These are phyloP conservation scores for Leptodermis oblonga DNA, from an alignment of 257 asterid genomes.

Conservation along the genomic window DNA sequence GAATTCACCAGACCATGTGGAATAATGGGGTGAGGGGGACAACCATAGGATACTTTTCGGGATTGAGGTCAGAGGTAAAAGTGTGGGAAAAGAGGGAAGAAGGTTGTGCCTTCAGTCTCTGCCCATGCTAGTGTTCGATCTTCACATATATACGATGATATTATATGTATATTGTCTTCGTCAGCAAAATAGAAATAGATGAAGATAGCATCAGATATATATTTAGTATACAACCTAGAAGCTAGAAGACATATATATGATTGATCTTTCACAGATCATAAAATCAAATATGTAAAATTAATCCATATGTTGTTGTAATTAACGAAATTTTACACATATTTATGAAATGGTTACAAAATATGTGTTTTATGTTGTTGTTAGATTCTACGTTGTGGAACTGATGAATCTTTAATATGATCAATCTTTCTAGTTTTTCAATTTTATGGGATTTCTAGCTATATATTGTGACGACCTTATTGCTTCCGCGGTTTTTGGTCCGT, in stretches of 20 bases:
- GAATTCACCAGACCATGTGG: conserved; percentile 53
- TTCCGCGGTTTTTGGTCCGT: no score
- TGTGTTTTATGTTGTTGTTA: no score
- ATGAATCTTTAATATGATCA: no score
- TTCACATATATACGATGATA: background rate
- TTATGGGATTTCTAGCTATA: no score
- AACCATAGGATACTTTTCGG: conserved; percentile 22
- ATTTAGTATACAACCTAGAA: conserved; percentile 23
- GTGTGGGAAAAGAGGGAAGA: conserved; percentile 81
- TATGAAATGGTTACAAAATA: background rate
- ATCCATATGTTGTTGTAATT: conserved; percentile 9
- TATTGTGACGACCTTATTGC: no score
- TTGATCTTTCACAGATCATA: conserved; percentile 20
- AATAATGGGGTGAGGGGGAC: conserved; percentile 35
- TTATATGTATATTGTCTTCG: conserved; percentile 19
- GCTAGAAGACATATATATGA: conserved; percentile 23
- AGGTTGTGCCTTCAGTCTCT: conserved; percentile 87
- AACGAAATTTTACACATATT: conserved; percentile 5
- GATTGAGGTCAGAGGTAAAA: conserved; percentile 27
- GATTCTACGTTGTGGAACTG: background rate
- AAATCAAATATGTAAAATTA: conserved; percentile 15
- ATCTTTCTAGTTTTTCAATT: background rate
- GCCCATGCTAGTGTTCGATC: conserved; percentile 29
- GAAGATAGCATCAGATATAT: conserved; percentile 23
- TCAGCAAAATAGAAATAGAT: conserved; percentile 23